These are phyloP conservation scores for Iris pallida DNA, from an alignment of 116 monocot species.

Conservation along the genomic window DNA sequence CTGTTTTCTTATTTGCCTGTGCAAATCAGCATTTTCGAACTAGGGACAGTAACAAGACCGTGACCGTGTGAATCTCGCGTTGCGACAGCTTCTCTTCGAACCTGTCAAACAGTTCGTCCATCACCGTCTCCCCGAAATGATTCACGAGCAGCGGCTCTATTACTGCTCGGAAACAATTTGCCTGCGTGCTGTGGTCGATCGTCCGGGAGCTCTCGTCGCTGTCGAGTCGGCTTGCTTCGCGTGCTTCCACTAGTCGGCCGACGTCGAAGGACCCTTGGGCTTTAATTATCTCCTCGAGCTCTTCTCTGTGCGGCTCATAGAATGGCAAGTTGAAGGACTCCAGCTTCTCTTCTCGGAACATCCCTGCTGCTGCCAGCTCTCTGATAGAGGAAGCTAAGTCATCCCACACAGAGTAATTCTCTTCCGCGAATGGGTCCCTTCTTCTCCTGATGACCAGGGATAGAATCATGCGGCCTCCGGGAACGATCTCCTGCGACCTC, in stretches of 20 bases:
- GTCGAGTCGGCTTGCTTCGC: neutral
- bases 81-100: neutral
- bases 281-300: neutral
- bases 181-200: neutral
- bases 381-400: too few species aligned
- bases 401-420: too few species aligned
- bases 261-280: neutral
- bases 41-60: too few species aligned
- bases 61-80: neutral
- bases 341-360: too few species aligned
- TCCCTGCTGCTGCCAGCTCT: too few species aligned
- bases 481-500: too few species aligned
- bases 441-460: too few species aligned
- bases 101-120: neutral
- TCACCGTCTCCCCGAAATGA: neutral
- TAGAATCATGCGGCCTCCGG: too few species aligned
- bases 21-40: too few species aligned
- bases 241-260: neutral
- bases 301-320: constrained; percentile 1
- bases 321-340: constrained; percentile 3
- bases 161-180: neutral
- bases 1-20: too few species aligned
- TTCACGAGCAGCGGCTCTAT: neutral
- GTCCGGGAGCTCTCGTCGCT: neutral
- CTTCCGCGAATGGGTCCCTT: too few species aligned